Evolutionary conservation across 2,329 filamentous ascomycete species (phyloP).

Genomic region (Pseudogymnoascus sp.): DNA sequence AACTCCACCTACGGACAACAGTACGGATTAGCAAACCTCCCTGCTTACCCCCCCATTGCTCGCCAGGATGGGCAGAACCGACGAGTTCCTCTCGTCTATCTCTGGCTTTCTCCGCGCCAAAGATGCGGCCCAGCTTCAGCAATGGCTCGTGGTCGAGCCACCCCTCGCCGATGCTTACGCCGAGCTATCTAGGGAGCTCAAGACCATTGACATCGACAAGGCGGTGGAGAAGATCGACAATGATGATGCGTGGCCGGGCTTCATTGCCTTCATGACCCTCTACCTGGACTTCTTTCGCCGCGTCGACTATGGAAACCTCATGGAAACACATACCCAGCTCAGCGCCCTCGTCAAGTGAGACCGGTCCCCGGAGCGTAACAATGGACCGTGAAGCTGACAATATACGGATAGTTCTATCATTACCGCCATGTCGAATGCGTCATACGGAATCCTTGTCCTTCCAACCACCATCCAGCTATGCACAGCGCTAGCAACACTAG

Average conservation of each 20-base stretch:
- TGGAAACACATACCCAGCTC: conserved; percentile 67
- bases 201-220: conserved; percentile 51
- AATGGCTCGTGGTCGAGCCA: conserved; percentile 69
- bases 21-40: not conserved
- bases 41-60: not conserved
- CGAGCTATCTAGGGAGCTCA: conserved; percentile 60
- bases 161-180: conserved; percentile 59
- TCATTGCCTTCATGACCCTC: conserved; percentile 70
- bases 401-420: conserved; percentile 59
- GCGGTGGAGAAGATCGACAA: conserved; percentile 55
- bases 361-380: conserved; percentile 4
- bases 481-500: conserved; percentile 69
- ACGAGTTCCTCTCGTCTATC: conserved; percentile 61
- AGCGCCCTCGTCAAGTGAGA: conserved; percentile 67
- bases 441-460: conserved; percentile 72
- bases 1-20: not conserved
- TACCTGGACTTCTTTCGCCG: conserved; percentile 78
- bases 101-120: conserved; percentile 52
- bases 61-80: conserved; percentile 49
- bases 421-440: conserved; percentile 70
- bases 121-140: conserved; percentile 57
- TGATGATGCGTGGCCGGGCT: conserved; percentile 64
- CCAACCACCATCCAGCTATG: conserved; percentile 78
- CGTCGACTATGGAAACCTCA: conserved; percentile 65
- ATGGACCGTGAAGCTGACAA: not conserved